These are phyloP conservation scores for Acer saccharum DNA, from an alignment of 345 rosid genomes.

Conservation along the genomic window DNA sequence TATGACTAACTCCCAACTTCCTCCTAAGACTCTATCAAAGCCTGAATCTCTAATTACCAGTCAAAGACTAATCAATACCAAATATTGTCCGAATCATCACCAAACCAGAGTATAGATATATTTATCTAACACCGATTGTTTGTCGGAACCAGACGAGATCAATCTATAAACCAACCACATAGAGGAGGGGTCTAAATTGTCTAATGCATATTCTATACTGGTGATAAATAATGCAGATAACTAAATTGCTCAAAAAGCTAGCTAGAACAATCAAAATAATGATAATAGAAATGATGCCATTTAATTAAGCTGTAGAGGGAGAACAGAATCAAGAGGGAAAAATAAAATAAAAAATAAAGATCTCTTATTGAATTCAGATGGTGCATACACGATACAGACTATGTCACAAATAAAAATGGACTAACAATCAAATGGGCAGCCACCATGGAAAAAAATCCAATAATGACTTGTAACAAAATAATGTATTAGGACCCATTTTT, in stretches of 20 bases:
- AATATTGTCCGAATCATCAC: not conserved
- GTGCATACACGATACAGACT: not conserved
- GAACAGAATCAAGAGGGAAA: not conserved
- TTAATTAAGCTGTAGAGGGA: not conserved
- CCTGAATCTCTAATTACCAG: not conserved
- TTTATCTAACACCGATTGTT: too few species aligned
- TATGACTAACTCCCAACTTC: not conserved
- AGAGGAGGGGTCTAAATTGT: too few species aligned
- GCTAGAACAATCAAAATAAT: too few species aligned
- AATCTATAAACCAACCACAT: too few species aligned
- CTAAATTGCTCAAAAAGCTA: too few species aligned
- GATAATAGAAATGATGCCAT: too few species aligned
- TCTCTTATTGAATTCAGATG: not conserved
- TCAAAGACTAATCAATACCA: not conserved
- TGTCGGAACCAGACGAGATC: too few species aligned
- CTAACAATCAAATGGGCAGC: not conserved
- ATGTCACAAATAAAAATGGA: constrained; percentile 16
- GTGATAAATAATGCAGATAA: too few species aligned
- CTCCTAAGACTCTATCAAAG: not conserved
- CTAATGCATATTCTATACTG: too few species aligned
- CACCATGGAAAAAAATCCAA: constrained; percentile 4
- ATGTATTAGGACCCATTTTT: not conserved
- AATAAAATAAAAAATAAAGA: not conserved
- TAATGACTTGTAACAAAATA: constrained; percentile 5
- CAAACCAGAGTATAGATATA: not conserved